Conservation (phyloP, 805 yeast genomes). For the Wickerhamomyces kurtzmanii region DNA sequence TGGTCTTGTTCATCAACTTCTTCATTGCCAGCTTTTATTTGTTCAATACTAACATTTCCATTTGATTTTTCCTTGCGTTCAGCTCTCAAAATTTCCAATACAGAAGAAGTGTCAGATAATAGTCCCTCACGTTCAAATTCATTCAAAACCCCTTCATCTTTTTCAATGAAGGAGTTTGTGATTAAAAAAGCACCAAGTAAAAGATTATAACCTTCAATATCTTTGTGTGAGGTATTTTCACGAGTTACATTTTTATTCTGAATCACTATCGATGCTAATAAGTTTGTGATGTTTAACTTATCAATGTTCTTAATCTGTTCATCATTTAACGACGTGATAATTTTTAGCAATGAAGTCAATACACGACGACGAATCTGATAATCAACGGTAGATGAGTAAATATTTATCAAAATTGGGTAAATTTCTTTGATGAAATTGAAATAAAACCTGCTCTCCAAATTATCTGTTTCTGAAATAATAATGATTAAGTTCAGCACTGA, state of each 20-base stretch:
- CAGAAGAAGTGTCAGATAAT: constrained; percentile 34
- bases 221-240: constrained; percentile 9
- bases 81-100: constrained; percentile 18
- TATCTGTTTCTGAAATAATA: constrained; percentile 43
- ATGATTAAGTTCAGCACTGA: constrained; percentile 47
- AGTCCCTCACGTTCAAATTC: constrained; percentile 67
- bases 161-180: constrained; percentile 30
- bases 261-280: constrained; percentile 54
- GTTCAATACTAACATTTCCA: no score
- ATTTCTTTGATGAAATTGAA: constrained; percentile 31
- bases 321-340: constrained; percentile 30
- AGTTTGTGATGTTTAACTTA: constrained; percentile 29
- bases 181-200: constrained; percentile 43
- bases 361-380: constrained; percentile 49
- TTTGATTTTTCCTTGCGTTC: constrained; percentile 6
- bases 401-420: constrained; percentile 44
- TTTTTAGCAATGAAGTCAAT: constrained; percentile 42
- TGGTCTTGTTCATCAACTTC: constrained; percentile 9
- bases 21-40: constrained; percentile 4
- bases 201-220: constrained; percentile 26
- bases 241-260: constrained; percentile 31
- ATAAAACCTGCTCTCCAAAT: constrained; percentile 14
- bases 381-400: constrained; percentile 68
- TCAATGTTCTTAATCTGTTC: constrained; percentile 21
- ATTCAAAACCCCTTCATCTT: constrained; percentile 29